Conservation (phyloP, 2,329 filamentous ascomycete genomes). For the Fusarium mundagurra region DNA sequence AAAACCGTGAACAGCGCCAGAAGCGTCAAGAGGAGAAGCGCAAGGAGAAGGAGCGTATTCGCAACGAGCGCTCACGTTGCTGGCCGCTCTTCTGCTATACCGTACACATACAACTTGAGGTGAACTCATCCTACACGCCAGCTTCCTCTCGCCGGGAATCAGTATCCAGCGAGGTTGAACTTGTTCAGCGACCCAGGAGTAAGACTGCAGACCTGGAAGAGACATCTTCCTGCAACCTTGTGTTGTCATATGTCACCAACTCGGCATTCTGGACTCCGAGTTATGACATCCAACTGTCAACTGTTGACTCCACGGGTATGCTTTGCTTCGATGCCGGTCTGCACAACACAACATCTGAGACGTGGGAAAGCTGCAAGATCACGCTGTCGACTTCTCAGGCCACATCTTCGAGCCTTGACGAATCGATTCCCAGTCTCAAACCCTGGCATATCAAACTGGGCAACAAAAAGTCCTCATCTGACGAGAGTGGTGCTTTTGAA, state of each 20-base stretch:
- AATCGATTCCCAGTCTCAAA: conserved; percentile 63
- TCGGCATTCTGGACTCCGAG: conserved; percentile 68
- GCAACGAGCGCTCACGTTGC: conserved; percentile 55
- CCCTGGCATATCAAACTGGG: conserved; percentile 67
- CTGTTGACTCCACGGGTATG: conserved; percentile 60
- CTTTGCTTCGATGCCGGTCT: conserved; percentile 72
- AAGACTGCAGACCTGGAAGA: conserved; percentile 32
- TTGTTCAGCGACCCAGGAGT: conserved; percentile 54
- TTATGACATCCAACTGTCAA: conserved; percentile 71
- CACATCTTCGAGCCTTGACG: conserved; percentile 64
- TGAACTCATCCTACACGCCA: conserved; percentile 51
- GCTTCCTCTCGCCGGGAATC: conserved; percentile 60
- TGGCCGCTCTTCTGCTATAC: conserved; percentile 62
- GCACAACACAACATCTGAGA: conserved; percentile 70
- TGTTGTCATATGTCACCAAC: conserved; percentile 68
- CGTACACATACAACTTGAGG: conserved; percentile 62
- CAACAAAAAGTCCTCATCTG: conserved; percentile 34
- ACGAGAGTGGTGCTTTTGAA: conserved; percentile 45
- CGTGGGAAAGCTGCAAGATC: conserved; percentile 69
- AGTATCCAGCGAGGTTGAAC: conserved; percentile 62
- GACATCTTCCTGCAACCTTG: conserved; percentile 53
- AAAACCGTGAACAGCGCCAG: conserved; percentile 47
- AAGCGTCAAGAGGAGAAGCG: conserved; percentile 50
- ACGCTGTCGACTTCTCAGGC: conserved; percentile 72
- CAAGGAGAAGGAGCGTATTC: conserved; percentile 57